Base-by-base conservation (phyloP, 345 rosid species). In the Aethionema arabicum region DNA sequence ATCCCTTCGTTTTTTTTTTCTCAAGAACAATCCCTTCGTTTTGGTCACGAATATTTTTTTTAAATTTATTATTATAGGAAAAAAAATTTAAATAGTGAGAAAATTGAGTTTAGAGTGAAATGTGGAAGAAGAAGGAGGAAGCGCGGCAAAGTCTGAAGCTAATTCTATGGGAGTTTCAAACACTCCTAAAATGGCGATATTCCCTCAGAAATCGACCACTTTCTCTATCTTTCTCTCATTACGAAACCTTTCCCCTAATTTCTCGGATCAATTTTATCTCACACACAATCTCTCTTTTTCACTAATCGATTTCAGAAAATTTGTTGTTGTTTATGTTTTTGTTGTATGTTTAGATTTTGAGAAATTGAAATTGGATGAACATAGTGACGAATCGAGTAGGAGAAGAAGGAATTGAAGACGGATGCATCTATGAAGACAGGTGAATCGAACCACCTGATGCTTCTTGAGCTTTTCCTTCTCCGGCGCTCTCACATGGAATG, bases 401-500 rank as follows among this genome's bases (percentile, higher is more conserved):
- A 73, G 74, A 65, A 77, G 69, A 65, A 77, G 69, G 62, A 78
- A 71, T 39, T 64, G 74, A 65, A 70, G 82, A 64, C 84, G 53
- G 66, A 84, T 85, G 86, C 85, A 79, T 83, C 91, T 78, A 88
- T 91, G 98, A 83, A 82, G 98, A 86, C 86, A 73, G 76, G 82
- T 77, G 79, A 78, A 79, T 68, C 60, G 77, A 79, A 80, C 72
- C 77, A 75, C 70, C 77, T 71, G 79, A 76, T 73, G 74, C 82
- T 84, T 84, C 79, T 77, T 72, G 69, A 75, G 65, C 75, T 61
- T 68, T 72, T 73, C 67, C 63, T 61, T 61, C 66, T 61, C 63
- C 59, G 75, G 60, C 58, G 52, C 48, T 80, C 74, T 85, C 96
- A 85, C 87, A 92, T 92, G 98, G 98, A 92, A 92, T 92, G 98